Evolutionary conservation across 805 yeast species (phyloP).

Genomic region (Priceomyces medius): DNA sequence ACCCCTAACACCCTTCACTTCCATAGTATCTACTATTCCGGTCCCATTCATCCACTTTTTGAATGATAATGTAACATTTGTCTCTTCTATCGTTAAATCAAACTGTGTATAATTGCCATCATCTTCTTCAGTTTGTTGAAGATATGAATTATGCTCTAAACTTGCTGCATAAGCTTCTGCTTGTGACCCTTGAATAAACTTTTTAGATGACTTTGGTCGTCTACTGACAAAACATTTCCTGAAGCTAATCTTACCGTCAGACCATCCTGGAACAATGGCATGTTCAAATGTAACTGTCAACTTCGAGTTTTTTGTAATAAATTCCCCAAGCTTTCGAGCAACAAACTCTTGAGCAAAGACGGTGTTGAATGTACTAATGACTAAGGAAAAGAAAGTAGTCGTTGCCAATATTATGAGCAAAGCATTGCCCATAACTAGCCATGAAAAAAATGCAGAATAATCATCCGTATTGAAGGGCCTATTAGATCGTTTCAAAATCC

Average conservation of each 20-base stretch:
- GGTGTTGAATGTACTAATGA: slow-evolving; percentile 75
- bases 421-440: slow-evolving; percentile 88
- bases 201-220: slow-evolving; percentile 61
- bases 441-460: slow-evolving; percentile 82
- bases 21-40: slow-evolving; percentile 77
- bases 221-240: slow-evolving; percentile 82
- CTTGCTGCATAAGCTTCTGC: slow-evolving; percentile 67
- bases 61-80: slow-evolving; percentile 76
- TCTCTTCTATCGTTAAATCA: slow-evolving; percentile 85
- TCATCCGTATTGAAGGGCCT: slow-evolving; percentile 93
- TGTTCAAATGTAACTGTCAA: slow-evolving; percentile 84
- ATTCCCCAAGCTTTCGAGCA: slow-evolving; percentile 77
- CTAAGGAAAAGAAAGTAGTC: slow-evolving; percentile 84
- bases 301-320: slow-evolving; percentile 79
- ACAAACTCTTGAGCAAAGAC: slow-evolving; percentile 86
- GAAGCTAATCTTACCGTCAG: slow-evolving; percentile 79
- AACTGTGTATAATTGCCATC: slow-evolving; percentile 97
- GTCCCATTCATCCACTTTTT: slow-evolving; percentile 86
- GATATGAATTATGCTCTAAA: slow-evolving; percentile 7
- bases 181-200: slow-evolving; percentile 71
- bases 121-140: slow-evolving; percentile 37
- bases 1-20: slow-evolving; percentile 84
- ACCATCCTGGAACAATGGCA: slow-evolving; percentile 94
- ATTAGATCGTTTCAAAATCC: slow-evolving; percentile 72
- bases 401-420: slow-evolving; percentile 80